Base-by-base conservation (phyloP, 2,329 filamentous ascomycete species). In the Fusarium falciforme region DNA sequence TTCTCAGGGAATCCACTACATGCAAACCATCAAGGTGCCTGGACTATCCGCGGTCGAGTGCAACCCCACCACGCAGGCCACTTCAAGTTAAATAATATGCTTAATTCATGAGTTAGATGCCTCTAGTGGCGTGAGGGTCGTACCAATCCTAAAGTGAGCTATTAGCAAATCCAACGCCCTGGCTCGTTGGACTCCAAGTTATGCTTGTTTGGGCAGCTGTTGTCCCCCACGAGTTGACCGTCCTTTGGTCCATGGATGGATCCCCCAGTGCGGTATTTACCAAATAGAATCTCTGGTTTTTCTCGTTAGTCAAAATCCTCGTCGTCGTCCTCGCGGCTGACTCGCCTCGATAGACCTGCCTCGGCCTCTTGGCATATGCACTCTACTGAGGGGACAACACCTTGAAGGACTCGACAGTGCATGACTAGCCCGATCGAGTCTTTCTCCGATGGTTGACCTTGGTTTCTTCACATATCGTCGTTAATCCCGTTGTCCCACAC, bases 61-160 rank as follows among this genome's bases (percentile, higher is more conserved):
- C 6, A 47, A 33, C 60, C 29, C 49, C 58, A 67, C 40, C 40
- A 64, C 58, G 61, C 68, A 59, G 66, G 29, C 66, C 59, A 38
- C 35, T 58, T 77, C 63, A 55, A 76, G 74, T 70, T 73, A 73
- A 78, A 66, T 64, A 75, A 76, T 78, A 78, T 78, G 76, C 76
- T 78, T 78, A 78, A 77, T 59, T 57, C 59, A 57, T 42, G 57
- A 52, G 22, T 29, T 22, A 57, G 62, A 22, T 29, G 38, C 14
- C 8, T 9, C 16, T 8, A 55, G 33, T 61, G 47, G 59, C 40
- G 62, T 40, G 58, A 68, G 35, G 27, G 42, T 42, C 42, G 58
- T 33, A 36, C 60, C 60, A 38, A 54, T 54, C 49, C 29, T 22
- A n/a, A 31, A 16, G n/a, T 25, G 38, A 44, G 27, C 22, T 14